These are phyloP conservation scores for Collariella sp. DNA, from an alignment of 495 filamentous ascomycete genomes.

Conservation along the genomic window DNA sequence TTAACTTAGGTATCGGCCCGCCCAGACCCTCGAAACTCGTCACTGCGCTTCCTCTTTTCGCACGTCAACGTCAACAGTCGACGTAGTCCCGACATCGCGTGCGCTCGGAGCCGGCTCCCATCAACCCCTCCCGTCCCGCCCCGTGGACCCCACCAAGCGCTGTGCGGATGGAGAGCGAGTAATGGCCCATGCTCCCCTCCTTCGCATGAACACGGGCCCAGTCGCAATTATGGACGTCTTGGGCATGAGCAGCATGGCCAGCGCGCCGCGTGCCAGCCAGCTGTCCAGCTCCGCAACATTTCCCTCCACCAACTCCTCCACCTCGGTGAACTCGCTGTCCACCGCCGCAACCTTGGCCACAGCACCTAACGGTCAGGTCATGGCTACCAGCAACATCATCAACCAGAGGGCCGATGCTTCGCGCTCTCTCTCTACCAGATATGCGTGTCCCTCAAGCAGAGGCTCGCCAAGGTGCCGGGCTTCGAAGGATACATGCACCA, in stretches of 20 bases:
- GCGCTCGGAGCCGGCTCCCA: slow-evolving; percentile 5
- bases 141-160: slow-evolving; percentile 14
- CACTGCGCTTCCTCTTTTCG: not conserved
- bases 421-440: slow-evolving; percentile 86
- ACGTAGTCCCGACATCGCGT: not conserved
- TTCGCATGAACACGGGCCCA: slow-evolving; percentile 46
- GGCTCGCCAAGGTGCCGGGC: slow-evolving; percentile 71
- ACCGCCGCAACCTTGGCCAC: slow-evolving; percentile 32
- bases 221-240: slow-evolving; percentile 33
- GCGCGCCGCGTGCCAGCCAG: slow-evolving; percentile 44
- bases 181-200: slow-evolving; percentile 44
- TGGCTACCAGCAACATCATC: slow-evolving; percentile 82
- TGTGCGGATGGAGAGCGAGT: slow-evolving; percentile 33
- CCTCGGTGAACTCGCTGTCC: slow-evolving; percentile 42
- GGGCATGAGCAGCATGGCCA: slow-evolving; percentile 35
- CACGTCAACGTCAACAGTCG: slow-evolving; percentile 4
- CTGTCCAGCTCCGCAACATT: slow-evolving; percentile 45
- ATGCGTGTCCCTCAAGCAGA: slow-evolving; percentile 71
- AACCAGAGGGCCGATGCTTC: slow-evolving; percentile 85
- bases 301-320: slow-evolving; percentile 37
- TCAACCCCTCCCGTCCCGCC: slow-evolving; percentile 12
- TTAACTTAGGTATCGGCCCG: not conserved
- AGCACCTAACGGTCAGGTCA: slow-evolving; percentile 46
- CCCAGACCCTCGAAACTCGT: not conserved
- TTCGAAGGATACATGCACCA: slow-evolving; percentile 66